These are phyloP conservation scores for Dendrothele bispora DNA, from an alignment of 768 basidiomycete species.

Conservation along the genomic window DNA sequence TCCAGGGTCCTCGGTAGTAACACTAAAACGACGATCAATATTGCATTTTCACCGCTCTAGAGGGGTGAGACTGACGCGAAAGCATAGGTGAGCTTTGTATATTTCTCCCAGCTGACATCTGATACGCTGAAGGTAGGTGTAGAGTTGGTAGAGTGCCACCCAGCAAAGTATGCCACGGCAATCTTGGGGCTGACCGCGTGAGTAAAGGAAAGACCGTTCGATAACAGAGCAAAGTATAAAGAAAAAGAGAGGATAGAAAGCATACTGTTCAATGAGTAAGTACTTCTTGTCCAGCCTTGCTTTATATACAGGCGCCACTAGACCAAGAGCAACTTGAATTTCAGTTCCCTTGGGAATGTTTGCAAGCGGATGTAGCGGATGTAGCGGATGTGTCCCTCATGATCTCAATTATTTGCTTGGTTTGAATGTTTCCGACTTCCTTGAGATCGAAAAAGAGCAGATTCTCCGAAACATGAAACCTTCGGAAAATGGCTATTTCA, in stretches of 20 bases:
- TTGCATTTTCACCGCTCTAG: not conserved
- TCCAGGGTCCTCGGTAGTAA: conserved; percentile 36
- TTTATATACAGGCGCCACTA: too few relatives aligned
- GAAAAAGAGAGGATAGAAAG: not conserved
- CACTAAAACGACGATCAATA: conserved; percentile 19
- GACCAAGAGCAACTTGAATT: too few relatives aligned
- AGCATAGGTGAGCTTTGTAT: conserved; percentile 67
- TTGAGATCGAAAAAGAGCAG: too few relatives aligned
- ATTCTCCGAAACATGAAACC: too few relatives aligned
- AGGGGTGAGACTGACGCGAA: conserved; percentile 56
- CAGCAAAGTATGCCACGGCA: conserved; percentile 64
- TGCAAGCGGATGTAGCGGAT: too few relatives aligned
- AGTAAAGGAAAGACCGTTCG: not conserved
- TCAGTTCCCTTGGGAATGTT: too few relatives aligned
- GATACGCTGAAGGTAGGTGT: conserved; percentile 42
- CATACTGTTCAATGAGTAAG: not conserved
- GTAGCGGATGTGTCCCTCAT: too few relatives aligned
- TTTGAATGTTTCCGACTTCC: too few relatives aligned
- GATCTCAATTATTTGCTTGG: too few relatives aligned
- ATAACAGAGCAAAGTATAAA: not conserved
- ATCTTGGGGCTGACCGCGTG: conserved; percentile 21
- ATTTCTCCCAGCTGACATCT: conserved; percentile 63
- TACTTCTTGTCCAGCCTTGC: too few relatives aligned
- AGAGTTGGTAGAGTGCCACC: conserved; percentile 54
- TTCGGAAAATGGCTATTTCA: too few relatives aligned